Conservation (phyloP, 75 land plant species). For the Cryptomeria japonica region DNA sequence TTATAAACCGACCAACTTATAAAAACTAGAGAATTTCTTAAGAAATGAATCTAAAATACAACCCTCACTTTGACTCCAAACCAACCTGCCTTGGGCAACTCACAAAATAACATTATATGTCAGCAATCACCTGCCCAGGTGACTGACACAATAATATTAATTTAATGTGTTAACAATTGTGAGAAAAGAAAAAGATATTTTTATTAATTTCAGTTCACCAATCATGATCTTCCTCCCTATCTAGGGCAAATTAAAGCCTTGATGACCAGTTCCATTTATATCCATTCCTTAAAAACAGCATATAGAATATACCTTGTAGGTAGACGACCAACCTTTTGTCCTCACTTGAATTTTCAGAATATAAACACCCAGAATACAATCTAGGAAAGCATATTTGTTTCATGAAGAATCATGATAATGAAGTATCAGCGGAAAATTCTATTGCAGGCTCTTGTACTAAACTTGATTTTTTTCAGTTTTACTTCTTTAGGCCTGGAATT, state of each 20-base stretch:
- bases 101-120: too few relatives aligned
- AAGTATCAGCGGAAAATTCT: neutral
- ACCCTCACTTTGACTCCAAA: too few relatives aligned
- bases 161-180: too few relatives aligned
- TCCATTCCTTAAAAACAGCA: neutral
- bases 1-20: too few relatives aligned
- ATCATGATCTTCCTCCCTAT: too few relatives aligned
- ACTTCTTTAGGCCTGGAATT: slow-evolving; percentile 4
- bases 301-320: neutral
- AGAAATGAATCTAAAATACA: too few relatives aligned
- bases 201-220: too few relatives aligned
- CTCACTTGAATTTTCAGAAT: neutral
- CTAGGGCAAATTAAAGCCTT: neutral
- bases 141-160: too few relatives aligned
- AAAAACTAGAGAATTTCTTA: too few relatives aligned
- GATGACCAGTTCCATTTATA: neutral
- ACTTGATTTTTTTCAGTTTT: slow-evolving; percentile 15
- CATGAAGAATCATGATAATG: neutral
- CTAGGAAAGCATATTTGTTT: neutral
- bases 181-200: too few relatives aligned
- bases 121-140: too few relatives aligned
- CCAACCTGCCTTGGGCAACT: too few relatives aligned
- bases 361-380: neutral
- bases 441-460: neutral
- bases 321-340: neutral